A percentile compares a stretch with the other conserved stretches of the same genome.
Evolutionary conservation across 2,329 filamentous ascomycete genomes (phyloP).

Genomic region (Tothia fuscella): DNA sequence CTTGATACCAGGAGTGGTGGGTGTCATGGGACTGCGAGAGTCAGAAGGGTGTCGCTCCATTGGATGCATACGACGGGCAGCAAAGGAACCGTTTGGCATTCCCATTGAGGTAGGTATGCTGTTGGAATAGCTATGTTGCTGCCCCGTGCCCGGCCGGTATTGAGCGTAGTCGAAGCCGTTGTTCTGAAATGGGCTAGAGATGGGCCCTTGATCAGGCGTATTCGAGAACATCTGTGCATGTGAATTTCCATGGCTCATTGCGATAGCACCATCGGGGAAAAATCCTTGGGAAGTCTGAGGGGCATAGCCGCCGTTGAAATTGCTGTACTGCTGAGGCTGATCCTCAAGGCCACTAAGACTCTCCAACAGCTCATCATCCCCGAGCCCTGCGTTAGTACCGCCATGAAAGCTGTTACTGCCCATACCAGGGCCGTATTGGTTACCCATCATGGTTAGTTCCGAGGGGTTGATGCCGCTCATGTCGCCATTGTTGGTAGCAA

Average conservation of each 20-base stretch:
- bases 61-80: constrained; percentile 21
- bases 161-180: constrained; percentile 63
- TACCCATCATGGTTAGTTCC: constrained; percentile 56
- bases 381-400: constrained; percentile 66
- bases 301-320: constrained; percentile 32
- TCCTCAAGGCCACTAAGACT: constrained; percentile 31
- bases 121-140: constrained; percentile 33
- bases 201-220: constrained; percentile 82
- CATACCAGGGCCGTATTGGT: constrained; percentile 44
- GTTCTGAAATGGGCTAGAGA: constrained; percentile 78
- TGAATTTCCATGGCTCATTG: constrained; percentile 55
- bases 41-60: constrained; percentile 54
- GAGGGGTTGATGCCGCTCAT: constrained; percentile 60
- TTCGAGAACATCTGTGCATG: constrained; percentile 58
- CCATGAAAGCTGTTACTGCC: constrained; percentile 62
- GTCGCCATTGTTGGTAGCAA: constrained; percentile 30
- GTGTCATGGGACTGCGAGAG: constrained; percentile 69
- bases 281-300: constrained; percentile 40
- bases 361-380: constrained; percentile 81
- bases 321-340: constrained; percentile 39
- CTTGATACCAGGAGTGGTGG: constrained; percentile 68
- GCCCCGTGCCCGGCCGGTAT: constrained; percentile 53
- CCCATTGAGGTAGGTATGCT: constrained; percentile 13
- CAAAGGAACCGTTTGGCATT: constrained; percentile 23
- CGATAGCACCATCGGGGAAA: constrained; percentile 27